Evolutionary conservation across 2,329 filamentous ascomycete genomes (phyloP), one percentile per base, ranked within the genome.

Genomic region (Ophiostoma tasmaniense): DNA sequence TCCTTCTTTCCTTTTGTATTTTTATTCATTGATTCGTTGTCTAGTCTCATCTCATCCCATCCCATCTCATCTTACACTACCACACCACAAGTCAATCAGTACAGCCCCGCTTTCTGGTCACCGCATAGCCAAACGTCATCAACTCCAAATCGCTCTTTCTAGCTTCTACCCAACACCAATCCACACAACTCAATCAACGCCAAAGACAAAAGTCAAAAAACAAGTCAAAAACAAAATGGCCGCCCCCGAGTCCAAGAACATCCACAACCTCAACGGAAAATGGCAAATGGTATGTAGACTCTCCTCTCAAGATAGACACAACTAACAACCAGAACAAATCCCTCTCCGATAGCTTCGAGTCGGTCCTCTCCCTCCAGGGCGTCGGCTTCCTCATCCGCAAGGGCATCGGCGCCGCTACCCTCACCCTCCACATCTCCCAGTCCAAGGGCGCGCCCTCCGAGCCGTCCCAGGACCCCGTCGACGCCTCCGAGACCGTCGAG

Each of bases 361-460:
- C 87, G 0, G 85, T 90, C 71, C 87, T 97, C 70, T 76, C 83
- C 66, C 84, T 94, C 75, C 90, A 93, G 82, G 89, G 89, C 76
- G 81, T 92, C 71, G 81, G 86, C 78, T 94, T 86, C 85, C 74
- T 93, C 66, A 84, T 84, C 66, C 91, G 92, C 79, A 93, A 89
- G 81, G 87, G 85, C 71, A 87, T 96, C 77, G 79, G 82, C 73
- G 77, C 88, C 39, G 90, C 91, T 39, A 89, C 87, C 64, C 80
- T 97, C 68, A 89, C 86, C 45, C 84, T 93, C 72, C 77, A 84
- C 71, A 77, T 90, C 68, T 86, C 83, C 74, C 80, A 89, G 77
- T 86, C 82, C 79, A 73, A 75, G 39, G 84, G 76, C 10, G 75
- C 80, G 14, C 81, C 81, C 65, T 75, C 76, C 73, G 76, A 76